phyloP scores from a whole-genome alignment of 306 rosid genomes.

The Cyclanthera cordifolia region DNA sequence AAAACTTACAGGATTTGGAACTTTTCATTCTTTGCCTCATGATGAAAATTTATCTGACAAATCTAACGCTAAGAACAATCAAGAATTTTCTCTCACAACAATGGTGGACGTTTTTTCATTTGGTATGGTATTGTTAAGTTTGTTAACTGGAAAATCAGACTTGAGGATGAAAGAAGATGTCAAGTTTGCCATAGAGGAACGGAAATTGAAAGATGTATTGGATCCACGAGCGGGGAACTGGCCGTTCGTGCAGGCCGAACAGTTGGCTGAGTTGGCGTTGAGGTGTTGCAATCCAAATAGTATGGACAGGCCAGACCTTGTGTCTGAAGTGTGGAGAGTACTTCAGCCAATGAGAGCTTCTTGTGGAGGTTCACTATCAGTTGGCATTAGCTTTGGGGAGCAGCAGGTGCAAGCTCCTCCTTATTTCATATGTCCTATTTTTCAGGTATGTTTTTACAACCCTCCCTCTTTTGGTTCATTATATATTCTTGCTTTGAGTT shows the following conservation, averaged over 20 bases:
- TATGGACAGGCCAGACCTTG: constrained; percentile 52
- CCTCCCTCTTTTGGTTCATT: background rate
- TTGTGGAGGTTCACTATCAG: constrained; percentile 27
- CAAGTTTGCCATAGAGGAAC: constrained; percentile 32
- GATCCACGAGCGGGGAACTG: constrained; percentile 90
- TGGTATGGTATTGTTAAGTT: constrained; percentile 52
- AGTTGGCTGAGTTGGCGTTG: constrained; percentile 54
- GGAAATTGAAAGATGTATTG: constrained; percentile 39
- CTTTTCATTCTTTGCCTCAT: constrained; percentile 29
- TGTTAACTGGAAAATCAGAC: constrained; percentile 62
- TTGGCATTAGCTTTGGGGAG: constrained; percentile 36
- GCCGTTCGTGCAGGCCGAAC: constrained; percentile 65
- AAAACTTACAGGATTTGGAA: constrained; percentile 81
- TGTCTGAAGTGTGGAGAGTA: constrained; percentile 57
- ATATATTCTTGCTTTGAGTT: background rate
- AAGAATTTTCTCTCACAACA: constrained; percentile 42
- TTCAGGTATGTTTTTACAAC: constrained; percentile 29
- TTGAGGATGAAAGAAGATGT: constrained; percentile 44
- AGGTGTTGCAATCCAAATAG: constrained; percentile 56
- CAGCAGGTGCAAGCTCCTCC: constrained; percentile 45
- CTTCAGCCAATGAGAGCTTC: constrained; percentile 71
- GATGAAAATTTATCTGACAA: constrained; percentile 29
- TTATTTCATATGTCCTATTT: constrained; percentile 67
- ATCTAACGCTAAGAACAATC: constrained; percentile 43
- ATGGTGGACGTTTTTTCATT: constrained; percentile 76